Base-by-base conservation (phyloP, 805 yeast genomes). In the Scheffersomyces stipitis region DNA sequence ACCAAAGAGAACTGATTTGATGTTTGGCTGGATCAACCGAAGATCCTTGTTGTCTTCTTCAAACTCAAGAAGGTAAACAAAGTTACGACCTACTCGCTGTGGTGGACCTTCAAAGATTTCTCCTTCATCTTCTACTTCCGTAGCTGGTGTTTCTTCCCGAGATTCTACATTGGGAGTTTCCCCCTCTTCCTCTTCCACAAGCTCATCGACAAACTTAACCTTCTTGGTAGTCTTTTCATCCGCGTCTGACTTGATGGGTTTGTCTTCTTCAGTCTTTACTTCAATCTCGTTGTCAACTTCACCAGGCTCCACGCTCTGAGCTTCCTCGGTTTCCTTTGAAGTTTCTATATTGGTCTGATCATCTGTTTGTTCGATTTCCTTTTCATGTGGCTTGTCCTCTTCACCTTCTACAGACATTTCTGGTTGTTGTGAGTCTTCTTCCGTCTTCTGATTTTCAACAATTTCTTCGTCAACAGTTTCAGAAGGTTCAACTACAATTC, bases 51-150 rank as follows among this genome's bases (percentile, higher is more conserved):
- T 51, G 2, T 62, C 61, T 16, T 56, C 61, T 15, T 60, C 60
- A 45, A 78, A 77, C 26, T 75, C 75, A 41, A 79, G 69, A 30
- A 85, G 63, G 1, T 76, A 68, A 0, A 87, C 56, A 28, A 65
- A 65, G 46, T 81, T 79, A 24, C 76, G 68, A 1, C 79, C 69
- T 2, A 83, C 79, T 36, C 69, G 69, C 50, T 81, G 88, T 2
- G 66, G 58, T 1, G 95, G 95, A 0, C 95, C 95, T 55, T 81
- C 82, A 48, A 70, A 79, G 0, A 66, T 42, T 18, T 53, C 57
- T 7, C 53, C 48, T 20, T 5, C 14, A 13, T 28, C 31, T 8
- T 28, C 15, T 5, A 7, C 7, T 15, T 28, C n/a, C 9, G 31
- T 9, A 5, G 10, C 10, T 7, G 24, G 24, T 10, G 24, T 20